Evolutionary conservation across 2,329 filamentous ascomycete genomes (phyloP), one percentile per base, ranked within the genome.

Genomic region (Lojkania enalia): DNA sequence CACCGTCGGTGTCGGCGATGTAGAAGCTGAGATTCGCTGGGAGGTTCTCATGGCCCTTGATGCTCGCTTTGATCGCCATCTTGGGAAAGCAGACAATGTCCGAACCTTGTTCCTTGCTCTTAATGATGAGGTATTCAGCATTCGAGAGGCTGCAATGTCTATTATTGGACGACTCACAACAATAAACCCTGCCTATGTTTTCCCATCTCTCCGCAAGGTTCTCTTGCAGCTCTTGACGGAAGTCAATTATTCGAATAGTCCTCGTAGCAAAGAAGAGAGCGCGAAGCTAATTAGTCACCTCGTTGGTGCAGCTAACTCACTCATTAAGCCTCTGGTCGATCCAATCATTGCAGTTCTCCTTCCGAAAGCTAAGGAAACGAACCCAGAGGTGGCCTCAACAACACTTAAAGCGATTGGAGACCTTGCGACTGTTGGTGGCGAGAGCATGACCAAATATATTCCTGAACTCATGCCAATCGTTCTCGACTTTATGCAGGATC

Each of bases 81-180:
- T 99, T n/a, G 90, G 90, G 31, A 95, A 96, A 68, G 91, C 95
- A 1, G 92, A 99, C 68, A 99, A 99, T 63, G 95, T 99, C 36
- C 85, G 95, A 15, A 96, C 91, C 12, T 74, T 99, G 0, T 97
- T 99, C 71, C 86, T 97, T 48, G 92, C 94, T 0, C 80, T 99
- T 13, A 96, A 99, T 56, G 94, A 99, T 60, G 92, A 97, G 64
- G 81, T 90, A 1, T 99, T 97, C 54, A 79, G 85, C 2, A 96
- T 97, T 48, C 82, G 95, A 58, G 91, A 99, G 72, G 92, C 94
- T 20, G 88, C 94, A 6, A 96, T 99, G 61, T 87, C 89, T 14
- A 96, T 99, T 54, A 96, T 99, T 60, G 95, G 94, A 21, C 89
- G 95, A 11, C 77, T 99, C 44, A 95, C 94, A 0, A 82, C 83